Base-by-base conservation (phyloP, 345 rosid genomes). In the Zanthoxylum bungeanum region DNA sequence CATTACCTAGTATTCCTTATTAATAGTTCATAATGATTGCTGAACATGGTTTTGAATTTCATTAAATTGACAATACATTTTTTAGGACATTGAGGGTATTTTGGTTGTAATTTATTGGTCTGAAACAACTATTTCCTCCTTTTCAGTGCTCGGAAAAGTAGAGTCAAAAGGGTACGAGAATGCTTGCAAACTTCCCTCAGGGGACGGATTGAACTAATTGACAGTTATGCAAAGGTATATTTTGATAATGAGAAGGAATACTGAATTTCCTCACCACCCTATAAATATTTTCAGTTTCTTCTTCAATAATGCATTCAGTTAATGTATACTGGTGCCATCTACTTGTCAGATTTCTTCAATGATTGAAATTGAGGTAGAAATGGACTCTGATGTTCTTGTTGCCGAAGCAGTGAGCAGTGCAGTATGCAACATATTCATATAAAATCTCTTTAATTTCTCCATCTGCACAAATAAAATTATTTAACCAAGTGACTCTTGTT, bases 341-440 rank as follows among this genome's bases (percentile, higher is more conserved):
- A 42, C 59, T 68, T 52, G 33, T 50, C 84, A 95, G 99, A 90
- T 92, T 75, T 88, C 98, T 70, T 95, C 93, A n/a, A 95, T 95
- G 97, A 92, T 95, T 75, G 98, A 92, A 85, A 90, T 95, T 33
- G 98, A 95, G 79, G 90, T 95, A 62, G 97, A 92, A 81, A 82
- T 95, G 97, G 97, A 90, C 81, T 85, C 81, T 22, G 93, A 92
- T 77, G 99, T 95, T 81, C 90, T 95, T 74, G 97, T 97, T 78
- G 99, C 98, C 5, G 97, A 95, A 82, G 87, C 93, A 78, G 92
- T 78, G 37, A 78, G 86, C 91, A 85, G 82, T 78, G 79, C 83
- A 69, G 99, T 95, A 37, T 46, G 73, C 40, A 30, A 24, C 60
- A 42, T 47, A 42, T 55, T 12, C 34, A n/a, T 9, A 42, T 65